A percentile compares a stretch with the other conserved stretches of the same genome.
Conservation (phyloP, 768 basidiomycete species). For the Phallus indusiatus region DNA sequence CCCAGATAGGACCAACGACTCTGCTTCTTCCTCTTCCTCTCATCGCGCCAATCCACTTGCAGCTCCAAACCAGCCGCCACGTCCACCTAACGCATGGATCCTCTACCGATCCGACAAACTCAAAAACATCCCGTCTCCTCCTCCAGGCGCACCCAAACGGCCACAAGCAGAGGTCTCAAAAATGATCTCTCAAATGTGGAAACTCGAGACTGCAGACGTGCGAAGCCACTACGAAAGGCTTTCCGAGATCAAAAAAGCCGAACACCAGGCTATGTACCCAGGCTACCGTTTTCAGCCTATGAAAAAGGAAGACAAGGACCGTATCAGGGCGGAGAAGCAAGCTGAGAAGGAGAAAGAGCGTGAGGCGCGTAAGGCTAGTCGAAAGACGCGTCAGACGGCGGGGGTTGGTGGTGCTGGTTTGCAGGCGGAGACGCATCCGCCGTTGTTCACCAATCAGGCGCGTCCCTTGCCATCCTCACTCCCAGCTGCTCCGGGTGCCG, state of each 20-base stretch:
- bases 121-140: slow-evolving; percentile 29
- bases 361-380: slow-evolving; percentile 15
- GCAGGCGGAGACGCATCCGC: not conserved
- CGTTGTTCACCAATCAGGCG: slow-evolving; percentile 15
- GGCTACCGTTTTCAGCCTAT: slow-evolving; percentile 48
- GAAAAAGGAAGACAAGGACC: slow-evolving; percentile 42
- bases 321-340: slow-evolving; percentile 30
- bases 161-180: slow-evolving; percentile 60
- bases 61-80: slow-evolving; percentile 33
- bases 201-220: slow-evolving; percentile 36
- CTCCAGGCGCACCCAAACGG: slow-evolving; percentile 25
- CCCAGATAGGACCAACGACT: not conserved
- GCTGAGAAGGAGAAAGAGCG: slow-evolving; percentile 30
- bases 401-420: too few species aligned
- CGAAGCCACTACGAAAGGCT: slow-evolving; percentile 40
- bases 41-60: not conserved
- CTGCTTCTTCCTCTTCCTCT: not conserved
- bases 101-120: slow-evolving; percentile 61
- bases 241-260: slow-evolving; percentile 30
- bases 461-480: slow-evolving; percentile 33
- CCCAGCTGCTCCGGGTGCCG: slow-evolving; percentile 43
- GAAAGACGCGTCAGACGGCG: slow-evolving; percentile 7
- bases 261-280: slow-evolving; percentile 44
- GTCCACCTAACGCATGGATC: slow-evolving; percentile 81
- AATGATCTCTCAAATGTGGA: slow-evolving; percentile 58